Evolutionary conservation across 495 filamentous ascomycete genomes (phyloP), one percentile per base, ranked within the genome.

Genomic region (Aspergillus diversus): DNA sequence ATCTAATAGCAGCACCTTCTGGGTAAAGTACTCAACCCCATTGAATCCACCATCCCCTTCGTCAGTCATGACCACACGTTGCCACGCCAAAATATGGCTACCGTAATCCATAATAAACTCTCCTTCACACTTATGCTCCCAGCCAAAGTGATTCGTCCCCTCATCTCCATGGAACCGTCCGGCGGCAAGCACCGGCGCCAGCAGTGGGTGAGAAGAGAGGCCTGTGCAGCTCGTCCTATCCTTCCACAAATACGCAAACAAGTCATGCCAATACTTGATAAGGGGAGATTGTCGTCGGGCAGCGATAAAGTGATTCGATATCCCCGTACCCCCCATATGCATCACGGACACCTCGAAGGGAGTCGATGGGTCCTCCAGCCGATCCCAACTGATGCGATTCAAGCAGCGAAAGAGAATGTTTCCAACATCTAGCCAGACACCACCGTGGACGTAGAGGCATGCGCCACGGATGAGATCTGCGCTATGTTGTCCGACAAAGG

Each of bases 371-470:
- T 67, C 63, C 16, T 58, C 65, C 5, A 73, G 47, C 15, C 33
- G 9, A 32, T 34, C 17, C 69, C 67, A 73, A 55, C 69, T 71
- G 34, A 71, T 61, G 39, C 39, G 27, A 48, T 73, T 67, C 5
- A 71, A 59, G 6, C 35, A 39, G 7, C 69, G 66, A 33, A 68
- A 46, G 32, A 72, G 67, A 5, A 70, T 54, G 9, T 46, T 70
- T 1, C 66, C 67, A 12, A 71, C 71, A 53, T 73, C 69, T 55
- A 71, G 65, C 12, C 33, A 73, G 8, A 70, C 66, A 21, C 71
- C 69, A 7, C 69, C 71, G 55, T 66, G 60, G 39, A 60, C 51
- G 56, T 71, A 68, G 11, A 69, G 58, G 21, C 61, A 61, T 2
- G 69, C 60, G 12, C 53, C 39, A 8, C 69, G 63, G 7, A 69